Conservation (phyloP, 2,329 filamentous ascomycete species). For the Chrysosporium queenslandicum region DNA sequence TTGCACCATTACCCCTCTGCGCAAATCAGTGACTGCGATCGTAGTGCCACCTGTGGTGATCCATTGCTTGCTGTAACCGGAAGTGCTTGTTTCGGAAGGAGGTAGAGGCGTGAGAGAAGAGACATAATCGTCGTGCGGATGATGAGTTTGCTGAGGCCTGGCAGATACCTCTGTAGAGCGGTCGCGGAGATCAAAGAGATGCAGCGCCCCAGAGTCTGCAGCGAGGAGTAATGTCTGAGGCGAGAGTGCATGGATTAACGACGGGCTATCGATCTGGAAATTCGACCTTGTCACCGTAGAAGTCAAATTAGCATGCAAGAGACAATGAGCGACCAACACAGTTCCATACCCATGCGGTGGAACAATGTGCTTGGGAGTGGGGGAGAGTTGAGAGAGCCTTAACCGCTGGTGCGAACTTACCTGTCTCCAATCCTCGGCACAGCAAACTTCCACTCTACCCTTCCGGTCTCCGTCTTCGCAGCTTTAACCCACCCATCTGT, state of each 20-base stretch:
- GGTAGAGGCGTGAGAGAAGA: constrained; percentile 79
- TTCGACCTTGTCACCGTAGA: not conserved
- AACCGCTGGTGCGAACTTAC: too few relatives aligned
- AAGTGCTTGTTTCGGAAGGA: constrained; percentile 67
- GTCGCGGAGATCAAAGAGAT: constrained; percentile 75
- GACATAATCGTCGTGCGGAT: constrained; percentile 86
- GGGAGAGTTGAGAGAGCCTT: too few relatives aligned
- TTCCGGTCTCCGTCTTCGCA: constrained; percentile 48
- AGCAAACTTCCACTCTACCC: constrained; percentile 70
- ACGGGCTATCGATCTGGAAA: constrained; percentile 56
- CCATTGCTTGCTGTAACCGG: constrained; percentile 88
- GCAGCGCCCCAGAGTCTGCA: constrained; percentile 80
- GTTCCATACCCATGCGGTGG: not conserved
- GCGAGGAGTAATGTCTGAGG: constrained; percentile 80
- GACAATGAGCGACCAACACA: not conserved
- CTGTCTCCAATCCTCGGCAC: constrained; percentile 49
- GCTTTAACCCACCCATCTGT: constrained; percentile 56
- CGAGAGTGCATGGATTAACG: constrained; percentile 70
- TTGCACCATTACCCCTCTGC: constrained; percentile 72
- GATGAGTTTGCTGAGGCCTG: constrained; percentile 67
- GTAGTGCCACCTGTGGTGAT: constrained; percentile 87
- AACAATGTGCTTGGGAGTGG: not conserved
- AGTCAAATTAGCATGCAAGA: not conserved
- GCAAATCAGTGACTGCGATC: constrained; percentile 77
- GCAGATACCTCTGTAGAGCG: constrained; percentile 45